phyloP scores from a whole-genome alignment of 805 yeast genomes.

The Cyberlindnera euphorbiiphila region DNA sequence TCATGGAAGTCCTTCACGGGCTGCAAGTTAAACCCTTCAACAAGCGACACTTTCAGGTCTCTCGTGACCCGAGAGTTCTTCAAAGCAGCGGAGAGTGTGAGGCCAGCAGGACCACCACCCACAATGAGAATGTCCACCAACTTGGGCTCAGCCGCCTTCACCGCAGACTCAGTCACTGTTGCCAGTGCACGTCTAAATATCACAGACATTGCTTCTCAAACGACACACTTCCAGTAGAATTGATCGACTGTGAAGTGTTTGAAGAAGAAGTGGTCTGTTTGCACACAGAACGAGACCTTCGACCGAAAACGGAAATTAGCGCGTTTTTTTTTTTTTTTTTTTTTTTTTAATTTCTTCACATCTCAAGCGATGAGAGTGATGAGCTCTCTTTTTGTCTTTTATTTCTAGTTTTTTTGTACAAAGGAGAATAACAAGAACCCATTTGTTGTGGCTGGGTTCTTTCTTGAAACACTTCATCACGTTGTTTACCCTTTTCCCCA shows the following conservation, averaged over 20 bases:
- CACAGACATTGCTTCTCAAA: conserved; percentile 13
- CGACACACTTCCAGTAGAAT: no score
- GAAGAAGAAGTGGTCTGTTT: conserved; percentile 1
- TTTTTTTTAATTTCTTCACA: neutral
- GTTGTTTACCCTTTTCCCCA: neutral
- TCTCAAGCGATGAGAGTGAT: no score
- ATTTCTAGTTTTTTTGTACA: neutral
- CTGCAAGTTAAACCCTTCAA: conserved; percentile 67
- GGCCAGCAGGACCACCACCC: conserved; percentile 98
- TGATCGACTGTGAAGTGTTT: no score
- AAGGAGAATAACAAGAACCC: neutral
- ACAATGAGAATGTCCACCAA: conserved; percentile 73
- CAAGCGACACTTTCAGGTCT: conserved; percentile 56
- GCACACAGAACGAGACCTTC: no score
- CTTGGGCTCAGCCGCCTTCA: conserved; percentile 14
- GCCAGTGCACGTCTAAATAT: conserved; percentile 26
- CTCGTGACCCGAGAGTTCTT: conserved; percentile 62
- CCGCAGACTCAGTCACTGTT: conserved; percentile 8
- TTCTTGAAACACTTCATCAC: no score
- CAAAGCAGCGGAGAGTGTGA: conserved; percentile 78
- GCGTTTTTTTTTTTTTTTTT: neutral
- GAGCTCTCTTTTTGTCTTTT: neutral
- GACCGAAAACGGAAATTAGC: conserved; percentile 2
- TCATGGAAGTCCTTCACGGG: conserved; percentile 42
- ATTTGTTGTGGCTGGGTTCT: no score